A percentile compares a stretch with the other conserved stretches of the same genome.
These are phyloP conservation scores for Coleophoma cylindrospora DNA, from an alignment of 2,329 filamentous ascomycete genomes.

Conservation along the genomic window DNA sequence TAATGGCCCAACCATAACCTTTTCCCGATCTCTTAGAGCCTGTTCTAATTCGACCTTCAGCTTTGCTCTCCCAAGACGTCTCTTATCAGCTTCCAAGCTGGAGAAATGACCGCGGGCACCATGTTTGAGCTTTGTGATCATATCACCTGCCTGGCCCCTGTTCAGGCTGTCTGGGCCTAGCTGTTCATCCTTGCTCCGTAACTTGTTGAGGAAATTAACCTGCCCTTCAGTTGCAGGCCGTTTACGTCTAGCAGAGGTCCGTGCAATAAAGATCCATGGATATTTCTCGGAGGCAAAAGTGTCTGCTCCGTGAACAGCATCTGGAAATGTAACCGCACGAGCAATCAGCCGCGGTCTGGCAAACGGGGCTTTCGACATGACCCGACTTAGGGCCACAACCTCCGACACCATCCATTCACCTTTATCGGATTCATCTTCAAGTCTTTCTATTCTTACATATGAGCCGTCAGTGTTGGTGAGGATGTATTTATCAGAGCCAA, in stretches of 20 bases:
- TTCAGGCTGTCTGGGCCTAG: slow-evolving; percentile 55
- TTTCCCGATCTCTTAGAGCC: slow-evolving; percentile 39
- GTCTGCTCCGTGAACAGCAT: slow-evolving; percentile 81
- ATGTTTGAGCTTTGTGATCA: slow-evolving; percentile 89
- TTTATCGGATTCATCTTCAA: slow-evolving; percentile 15
- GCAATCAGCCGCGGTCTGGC: slow-evolving; percentile 66
- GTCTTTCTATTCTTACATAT: slow-evolving; percentile 44
- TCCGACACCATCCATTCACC: slow-evolving; percentile 31
- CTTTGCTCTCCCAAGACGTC: slow-evolving; percentile 36
- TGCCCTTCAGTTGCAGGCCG: slow-evolving; percentile 60
- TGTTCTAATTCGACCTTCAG: slow-evolving; percentile 32
- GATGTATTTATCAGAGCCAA: slow-evolving; percentile 66
- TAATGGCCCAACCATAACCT: slow-evolving; percentile 52
- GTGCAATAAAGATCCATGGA: slow-evolving; percentile 60
- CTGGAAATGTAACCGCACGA: slow-evolving; percentile 58
- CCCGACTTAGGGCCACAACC: slow-evolving; percentile 11
- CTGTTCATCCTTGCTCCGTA: slow-evolving; percentile 48
- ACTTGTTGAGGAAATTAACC: slow-evolving; percentile 64
- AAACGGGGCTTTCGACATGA: slow-evolving; percentile 51
- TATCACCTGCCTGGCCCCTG: slow-evolving; percentile 78
- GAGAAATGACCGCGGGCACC: slow-evolving; percentile 66
- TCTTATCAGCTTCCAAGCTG: slow-evolving; percentile 45
- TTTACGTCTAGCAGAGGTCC: slow-evolving; percentile 65
- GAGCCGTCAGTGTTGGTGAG: slow-evolving; percentile 63
- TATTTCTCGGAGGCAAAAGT: slow-evolving; percentile 68